Evolutionary conservation across 176 grass and related monocot genomes (phyloP).

Genomic region (Musa beccarii): DNA sequence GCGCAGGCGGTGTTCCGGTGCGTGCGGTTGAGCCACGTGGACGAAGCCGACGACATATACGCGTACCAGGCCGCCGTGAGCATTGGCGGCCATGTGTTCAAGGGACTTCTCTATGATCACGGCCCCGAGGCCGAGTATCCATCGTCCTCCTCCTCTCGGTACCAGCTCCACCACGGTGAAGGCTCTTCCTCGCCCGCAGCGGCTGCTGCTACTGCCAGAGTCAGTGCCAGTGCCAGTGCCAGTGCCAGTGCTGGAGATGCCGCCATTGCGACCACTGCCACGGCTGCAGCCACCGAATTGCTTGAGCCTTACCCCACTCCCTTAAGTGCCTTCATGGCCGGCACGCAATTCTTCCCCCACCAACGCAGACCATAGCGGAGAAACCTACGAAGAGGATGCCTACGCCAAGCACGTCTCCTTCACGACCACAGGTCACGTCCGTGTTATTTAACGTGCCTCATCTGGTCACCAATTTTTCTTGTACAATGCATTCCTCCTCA

Average conservation of each 20-base stretch:
- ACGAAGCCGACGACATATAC: constrained; percentile 31
- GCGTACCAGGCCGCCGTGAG: constrained; percentile 41
- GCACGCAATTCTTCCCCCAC: constrained; percentile 55
- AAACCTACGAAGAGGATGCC: neutral
- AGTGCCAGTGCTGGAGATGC: neutral
- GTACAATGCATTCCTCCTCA: neutral
- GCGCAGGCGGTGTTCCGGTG: constrained; percentile 40
- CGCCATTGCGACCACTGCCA: constrained; percentile 6
- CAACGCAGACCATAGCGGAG: constrained; percentile 27
- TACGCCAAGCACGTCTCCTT: neutral
- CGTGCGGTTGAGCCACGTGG: constrained; percentile 32
- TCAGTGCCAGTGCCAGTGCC: neutral
- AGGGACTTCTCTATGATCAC: constrained; percentile 46
- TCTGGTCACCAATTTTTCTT: neutral
- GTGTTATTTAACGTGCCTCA: neutral
- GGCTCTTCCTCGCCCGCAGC: constrained; percentile 19
- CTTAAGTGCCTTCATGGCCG: constrained; percentile 41
- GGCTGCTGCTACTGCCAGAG: neutral
- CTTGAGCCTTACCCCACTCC: constrained; percentile 35
- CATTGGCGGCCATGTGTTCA: constrained; percentile 45
- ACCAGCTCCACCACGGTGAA: constrained; percentile 23
- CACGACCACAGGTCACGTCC: neutral
- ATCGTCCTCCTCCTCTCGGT: neutral
- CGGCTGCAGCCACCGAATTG: constrained; percentile 23
- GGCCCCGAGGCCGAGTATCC: constrained; percentile 25